Evolutionary conservation across 2,329 filamentous ascomycete species (phyloP), one percentile per base, ranked within the genome.

Genomic region (Daldinia sp.): DNA sequence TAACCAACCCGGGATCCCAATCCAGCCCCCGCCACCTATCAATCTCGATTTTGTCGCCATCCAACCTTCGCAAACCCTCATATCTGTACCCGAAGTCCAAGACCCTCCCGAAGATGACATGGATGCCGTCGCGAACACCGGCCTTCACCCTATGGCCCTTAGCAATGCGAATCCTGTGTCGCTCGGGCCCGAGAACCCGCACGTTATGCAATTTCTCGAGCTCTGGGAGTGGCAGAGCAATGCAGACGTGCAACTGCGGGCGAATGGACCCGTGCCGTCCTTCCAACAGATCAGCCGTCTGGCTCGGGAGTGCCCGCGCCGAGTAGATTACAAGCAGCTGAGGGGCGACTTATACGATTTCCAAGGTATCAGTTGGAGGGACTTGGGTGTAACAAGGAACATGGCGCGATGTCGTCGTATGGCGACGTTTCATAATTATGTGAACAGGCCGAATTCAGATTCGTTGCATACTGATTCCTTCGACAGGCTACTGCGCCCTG

Each of bases 351-450:
- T 72, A 53, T 87, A 80, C 63, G 89, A 91, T 72, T 76, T 89
- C 26, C 89, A 91, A 73, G 87, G 88, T 57, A 80, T 90, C 39
- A 78, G 89, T 74, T 90, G 89, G 89, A 71, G 76, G 1, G 77
- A 80, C 12, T 78, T 90, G 69, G 84, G 84, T 1, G 84, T 88
- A 1, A 82, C 82, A 10, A 83, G 87, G 62, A 72, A 72, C 26
- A 77, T 81, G 26, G 88, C 87, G 3, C 82, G 87, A 26, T 76
- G 81, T 51, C 81, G 81, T 60, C 83, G 88, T 20, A 71, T 77
- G 46, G 67, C 77, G 13, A 86, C 82, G 0, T 90, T 89, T 73
- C 82, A 76, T 58, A 90, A 90, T 72, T 90, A 89, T 69, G 83
- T 84, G 33, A 90, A 89, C 74, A 76, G 81, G n/a, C 60, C 69